Base-by-base conservation (phyloP, 148 eudicot genomes). In the Vaccinium corymbosum region DNA sequence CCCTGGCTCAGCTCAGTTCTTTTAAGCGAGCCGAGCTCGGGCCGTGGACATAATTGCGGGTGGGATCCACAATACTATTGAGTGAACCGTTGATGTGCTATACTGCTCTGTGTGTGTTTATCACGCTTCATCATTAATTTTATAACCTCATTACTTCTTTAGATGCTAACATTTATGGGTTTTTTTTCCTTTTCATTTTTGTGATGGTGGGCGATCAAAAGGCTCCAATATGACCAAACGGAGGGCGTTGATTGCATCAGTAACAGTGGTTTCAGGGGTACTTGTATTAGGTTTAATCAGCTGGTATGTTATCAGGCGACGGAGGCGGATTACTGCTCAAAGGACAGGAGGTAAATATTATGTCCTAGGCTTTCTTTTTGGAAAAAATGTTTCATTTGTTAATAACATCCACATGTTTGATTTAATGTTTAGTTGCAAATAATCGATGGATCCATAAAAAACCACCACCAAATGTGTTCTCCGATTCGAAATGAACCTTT, bases 231-330 rank as follows among this genome's bases (percentile, higher is more conserved):
- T 68, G 14, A 32, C 6, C 48, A 81, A 82, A 72, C 78, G 78
- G 7, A 82, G 51, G n/a, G 84, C 64, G 0, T 61, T 82, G 84
- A 82, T 82, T 14, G 84, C 84, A 71, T 82, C 77, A 42, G 62
- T 52, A 52, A 51, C 78, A 10, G 51, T 32, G 3, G 20, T 52
- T 3, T 70, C 35, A 71, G 84, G 49, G 78, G 19, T 82, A 52
- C 29, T 82, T 71, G 64, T 32, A 8, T 32, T 82, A 64, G 29
- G 78, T 20, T 71, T 82, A 17, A 70, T 70, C 49, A 20, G 64
- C 48, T 82, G 64, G 61, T 71, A 4, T 71, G 27, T 71, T 51
- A 82, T 71, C 19, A 72, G 29, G 62, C 71, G 32, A 50, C 59
- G 29, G 73, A 66, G 15, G 35, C 72, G 3, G 5, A 10, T 27